Base-by-base conservation (phyloP, 2,329 filamentous ascomycete genomes). In the Calonectria ilicicola region DNA sequence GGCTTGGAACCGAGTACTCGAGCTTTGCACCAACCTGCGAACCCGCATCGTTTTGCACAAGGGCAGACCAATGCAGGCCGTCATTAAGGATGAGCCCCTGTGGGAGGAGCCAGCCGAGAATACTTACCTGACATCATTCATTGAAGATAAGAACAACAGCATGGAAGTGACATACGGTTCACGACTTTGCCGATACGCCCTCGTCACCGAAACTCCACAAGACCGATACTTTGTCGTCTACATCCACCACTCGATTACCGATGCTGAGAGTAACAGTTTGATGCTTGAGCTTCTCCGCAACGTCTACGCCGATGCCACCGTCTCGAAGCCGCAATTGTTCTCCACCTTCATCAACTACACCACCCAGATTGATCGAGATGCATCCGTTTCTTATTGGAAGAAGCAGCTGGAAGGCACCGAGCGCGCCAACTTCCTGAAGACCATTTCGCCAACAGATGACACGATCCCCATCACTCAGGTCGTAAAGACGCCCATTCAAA, bases 391-490 rank as follows among this genome's bases (percentile, higher is more conserved):
- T 2, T 66, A 66, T 15, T 66, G 64, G 64, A 56, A 17, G 21
- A 53, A n/a, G 21, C 64, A 66, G 26, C 29, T 66, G 47, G 23
- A 40, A 9, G 64, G 64, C 9, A 29, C 80, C 86, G 8, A 69
- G 23, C 21, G 84, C 86, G 0, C 84, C 81, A 53, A 78, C 82
- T 9, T 83, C 83, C 5, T 86, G 86, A 70, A 85, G 87, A 68
- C 84, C 85, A 7, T 81, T 83, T 63, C 84, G 87, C 5, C 85
- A 89, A 74, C 87, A 7, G 26, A 8, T 85, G 0, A 80, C 88
- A 3, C 79, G 89, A 27, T 21, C 5, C 1, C 86, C 88, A 74
- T 83, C 87, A 69, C 86, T 87, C 72, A 84, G 89, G 51, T 79
- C 81, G 38, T 29, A 8, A 29, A 67, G 2, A 15, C 42, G 5